Percentiles rank a stretch among this genome's conserved stretches.
phyloP scores from a whole-genome alignment of 768 basidiomycete genomes.

The Lactarius tabidus region DNA sequence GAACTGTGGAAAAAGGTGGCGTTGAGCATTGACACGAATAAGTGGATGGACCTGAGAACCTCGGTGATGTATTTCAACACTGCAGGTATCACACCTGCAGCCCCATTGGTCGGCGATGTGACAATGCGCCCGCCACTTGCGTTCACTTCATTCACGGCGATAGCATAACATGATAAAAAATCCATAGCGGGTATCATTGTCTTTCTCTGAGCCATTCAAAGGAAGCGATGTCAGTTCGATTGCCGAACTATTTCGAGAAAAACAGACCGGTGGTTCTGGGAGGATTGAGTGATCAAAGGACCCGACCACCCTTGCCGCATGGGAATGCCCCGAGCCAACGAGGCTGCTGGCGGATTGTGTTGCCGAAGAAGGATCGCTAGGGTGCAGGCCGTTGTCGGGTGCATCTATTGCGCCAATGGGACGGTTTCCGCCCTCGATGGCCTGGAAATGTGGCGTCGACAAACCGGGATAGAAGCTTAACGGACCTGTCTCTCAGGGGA shows the following conservation, averaged over 20 bases:
- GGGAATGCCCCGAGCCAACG: conserved; percentile 24
- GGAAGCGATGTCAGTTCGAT: not conserved
- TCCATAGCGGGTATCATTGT: conserved; percentile 92
- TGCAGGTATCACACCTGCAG: conserved; percentile 89
- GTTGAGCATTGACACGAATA: not conserved
- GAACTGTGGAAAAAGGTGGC: conserved; percentile 46
- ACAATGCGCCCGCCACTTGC: conserved; percentile 92
- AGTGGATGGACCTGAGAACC: conserved; percentile 34
- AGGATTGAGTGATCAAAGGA: conserved; percentile 75
- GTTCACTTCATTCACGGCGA: conserved; percentile 94
- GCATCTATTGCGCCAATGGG: conserved; percentile 25
- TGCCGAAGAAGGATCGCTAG: conserved; percentile 21
- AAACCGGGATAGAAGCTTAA: conserved; percentile 52
- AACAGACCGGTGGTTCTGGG: conserved; percentile 76
- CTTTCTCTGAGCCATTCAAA: conserved; percentile 49
- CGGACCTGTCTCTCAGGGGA: conserved; percentile 6
- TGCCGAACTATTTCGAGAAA: conserved; percentile 5
- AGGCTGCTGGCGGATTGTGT: not conserved
- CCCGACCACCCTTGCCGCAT: conserved; percentile 54
- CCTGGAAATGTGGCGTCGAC: conserved; percentile 34
- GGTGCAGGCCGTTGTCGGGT: conserved; percentile 26
- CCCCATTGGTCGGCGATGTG: conserved; percentile 91
- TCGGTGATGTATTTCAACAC: conserved; percentile 88
- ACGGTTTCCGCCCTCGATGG: conserved; percentile 34
- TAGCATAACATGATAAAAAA: conserved; percentile 90